These are phyloP conservation scores for Suhomyces guaymorum DNA, from an alignment of 1,139 yeast species.

Conservation along the genomic window DNA sequence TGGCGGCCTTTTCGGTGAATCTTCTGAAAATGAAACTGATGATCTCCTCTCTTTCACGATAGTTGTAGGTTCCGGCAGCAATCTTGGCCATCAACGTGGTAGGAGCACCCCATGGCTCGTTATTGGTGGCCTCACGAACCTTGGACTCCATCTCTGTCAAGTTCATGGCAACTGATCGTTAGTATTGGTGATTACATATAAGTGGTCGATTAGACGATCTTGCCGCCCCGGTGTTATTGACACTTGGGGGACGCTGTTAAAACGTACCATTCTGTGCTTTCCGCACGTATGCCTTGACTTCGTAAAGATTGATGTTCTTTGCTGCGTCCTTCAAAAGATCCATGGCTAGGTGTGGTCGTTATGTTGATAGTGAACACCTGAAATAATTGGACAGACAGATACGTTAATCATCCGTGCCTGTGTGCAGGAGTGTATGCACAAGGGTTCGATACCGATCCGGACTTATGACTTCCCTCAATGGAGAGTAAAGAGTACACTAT, in stretches of 20 bases:
- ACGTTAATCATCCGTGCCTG: constrained; percentile 4
- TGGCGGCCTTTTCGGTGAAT: constrained; percentile 91
- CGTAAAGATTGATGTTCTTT: constrained; percentile 83
- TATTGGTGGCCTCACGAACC: constrained; percentile 96
- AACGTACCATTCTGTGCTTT: constrained; percentile 87
- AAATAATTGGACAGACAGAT: constrained; percentile 10
- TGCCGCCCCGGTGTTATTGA: no score
- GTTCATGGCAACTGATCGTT: constrained; percentile 68
- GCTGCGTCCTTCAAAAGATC: constrained; percentile 71
- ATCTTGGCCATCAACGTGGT: constrained; percentile 90
- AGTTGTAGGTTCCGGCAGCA: constrained; percentile 91
- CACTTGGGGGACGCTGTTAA: no score
- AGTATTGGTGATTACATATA: constrained; percentile 7
- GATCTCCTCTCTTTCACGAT: constrained; percentile 77
- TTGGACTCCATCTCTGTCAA: constrained; percentile 94
- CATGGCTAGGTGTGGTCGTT: constrained; percentile 34
- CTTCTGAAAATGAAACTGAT: constrained; percentile 72
- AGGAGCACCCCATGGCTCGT: constrained; percentile 99
- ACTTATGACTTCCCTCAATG: no score
- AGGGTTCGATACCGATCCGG: no score
- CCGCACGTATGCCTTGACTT: constrained; percentile 95
- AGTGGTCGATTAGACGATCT: not conserved
- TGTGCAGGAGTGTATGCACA: constrained; percentile 9
- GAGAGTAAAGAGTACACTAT: no score
- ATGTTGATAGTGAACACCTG: constrained; percentile 4